These are phyloP conservation scores for Suillus plorans DNA, from an alignment of 768 basidiomycete genomes.

Conservation along the genomic window DNA sequence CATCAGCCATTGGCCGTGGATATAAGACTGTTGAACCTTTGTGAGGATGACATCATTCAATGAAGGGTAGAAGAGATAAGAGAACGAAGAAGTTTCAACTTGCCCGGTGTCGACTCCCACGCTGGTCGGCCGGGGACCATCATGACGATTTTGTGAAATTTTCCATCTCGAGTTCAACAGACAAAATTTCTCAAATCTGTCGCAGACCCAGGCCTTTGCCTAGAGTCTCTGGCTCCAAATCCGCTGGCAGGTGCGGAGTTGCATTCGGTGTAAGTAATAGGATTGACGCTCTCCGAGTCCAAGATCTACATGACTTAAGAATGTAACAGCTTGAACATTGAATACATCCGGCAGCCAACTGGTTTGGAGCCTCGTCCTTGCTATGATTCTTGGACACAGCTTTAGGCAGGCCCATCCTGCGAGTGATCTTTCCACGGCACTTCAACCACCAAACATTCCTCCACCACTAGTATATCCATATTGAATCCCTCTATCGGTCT, in stretches of 20 bases:
- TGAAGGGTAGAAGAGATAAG: neutral
- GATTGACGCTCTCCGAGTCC: no score
- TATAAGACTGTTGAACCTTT: neutral
- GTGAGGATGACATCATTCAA: neutral
- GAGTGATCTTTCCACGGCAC: neutral
- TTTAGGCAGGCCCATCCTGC: neutral
- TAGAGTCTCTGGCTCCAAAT: neutral
- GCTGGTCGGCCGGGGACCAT: neutral
- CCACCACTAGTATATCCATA: neutral
- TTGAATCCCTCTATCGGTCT: neutral
- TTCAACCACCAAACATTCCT: neutral
- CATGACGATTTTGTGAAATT: no score
- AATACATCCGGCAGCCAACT: no score
- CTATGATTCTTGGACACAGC: neutral
- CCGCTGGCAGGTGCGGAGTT: neutral
- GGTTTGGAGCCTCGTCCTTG: no score
- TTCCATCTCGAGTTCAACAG: neutral
- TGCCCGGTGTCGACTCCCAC: neutral
- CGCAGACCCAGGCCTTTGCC: neutral
- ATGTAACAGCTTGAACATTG: no score
- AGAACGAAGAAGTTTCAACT: neutral
- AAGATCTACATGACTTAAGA: no score
- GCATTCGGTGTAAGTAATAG: no score
- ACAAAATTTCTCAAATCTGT: neutral
- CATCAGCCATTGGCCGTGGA: neutral